phyloP scores from a whole-genome alignment of 2,329 filamentous ascomycete genomes.

The Venturia effusa region DNA sequence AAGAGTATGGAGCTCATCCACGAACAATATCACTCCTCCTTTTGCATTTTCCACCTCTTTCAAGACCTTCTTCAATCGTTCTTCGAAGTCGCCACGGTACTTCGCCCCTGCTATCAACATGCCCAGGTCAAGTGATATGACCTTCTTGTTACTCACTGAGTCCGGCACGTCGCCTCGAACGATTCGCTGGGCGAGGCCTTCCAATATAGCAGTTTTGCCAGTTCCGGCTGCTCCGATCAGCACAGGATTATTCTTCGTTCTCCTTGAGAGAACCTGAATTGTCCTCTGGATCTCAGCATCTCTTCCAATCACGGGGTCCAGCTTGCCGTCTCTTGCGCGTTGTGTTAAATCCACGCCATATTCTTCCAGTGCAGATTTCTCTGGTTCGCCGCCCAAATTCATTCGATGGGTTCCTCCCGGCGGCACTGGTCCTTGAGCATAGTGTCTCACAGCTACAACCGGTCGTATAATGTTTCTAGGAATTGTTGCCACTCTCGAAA shows the following conservation, averaged over 20 bases:
- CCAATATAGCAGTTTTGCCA: constrained; percentile 87
- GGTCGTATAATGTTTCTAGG: constrained; percentile 23
- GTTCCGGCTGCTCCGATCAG: constrained; percentile 87
- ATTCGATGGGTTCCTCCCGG: constrained; percentile 90
- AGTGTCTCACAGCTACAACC: constrained; percentile 36
- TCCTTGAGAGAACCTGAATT: constrained; percentile 82
- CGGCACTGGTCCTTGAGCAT: constrained; percentile 59
- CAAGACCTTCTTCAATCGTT: constrained; percentile 79
- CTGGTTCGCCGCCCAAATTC: constrained; percentile 64
- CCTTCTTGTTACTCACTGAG: constrained; percentile 87
- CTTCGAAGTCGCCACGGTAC: constrained; percentile 92
- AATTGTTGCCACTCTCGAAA: constrained; percentile 11
- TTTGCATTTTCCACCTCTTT: constrained; percentile 84
- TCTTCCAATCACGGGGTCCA: constrained; percentile 91
- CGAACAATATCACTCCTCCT: constrained; percentile 85
- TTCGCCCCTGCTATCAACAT: constrained; percentile 93
- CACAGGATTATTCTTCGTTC: constrained; percentile 94
- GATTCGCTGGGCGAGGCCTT: constrained; percentile 82
- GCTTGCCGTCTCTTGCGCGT: constrained; percentile 73
- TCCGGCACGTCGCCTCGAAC: constrained; percentile 89
- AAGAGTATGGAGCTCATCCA: constrained; percentile 87
- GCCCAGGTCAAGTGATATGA: constrained; percentile 79
- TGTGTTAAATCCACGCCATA: constrained; percentile 86
- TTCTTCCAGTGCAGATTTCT: constrained; percentile 83
- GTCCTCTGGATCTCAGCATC: constrained; percentile 87